These are phyloP conservation scores for Musa balbisiana DNA, from an alignment of 202 grass and related monocot species.

Conservation along the genomic window DNA sequence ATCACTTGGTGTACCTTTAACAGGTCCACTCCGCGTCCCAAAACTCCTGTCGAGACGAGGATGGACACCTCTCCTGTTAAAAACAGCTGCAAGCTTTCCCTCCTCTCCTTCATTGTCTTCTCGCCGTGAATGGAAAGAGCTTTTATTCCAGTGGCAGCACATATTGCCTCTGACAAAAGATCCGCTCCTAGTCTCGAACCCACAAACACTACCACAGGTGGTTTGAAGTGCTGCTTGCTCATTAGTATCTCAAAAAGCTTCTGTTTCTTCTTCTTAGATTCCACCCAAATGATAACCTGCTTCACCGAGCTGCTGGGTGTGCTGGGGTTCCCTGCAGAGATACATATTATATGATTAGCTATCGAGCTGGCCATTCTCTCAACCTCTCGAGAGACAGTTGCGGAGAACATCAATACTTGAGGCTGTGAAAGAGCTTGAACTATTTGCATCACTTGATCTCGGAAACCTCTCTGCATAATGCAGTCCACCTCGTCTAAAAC, in stretches of 20 bases:
- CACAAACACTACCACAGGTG: conserved; percentile 83
- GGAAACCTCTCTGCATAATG: conserved; percentile 32
- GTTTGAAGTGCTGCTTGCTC: conserved; percentile 73
- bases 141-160: conserved; percentile 57
- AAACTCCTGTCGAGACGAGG: conserved; percentile 66
- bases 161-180: conserved; percentile 81
- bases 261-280: conserved; percentile 90
- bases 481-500: conserved; percentile 77
- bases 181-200: conserved; percentile 70
- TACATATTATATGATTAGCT: conserved; percentile 43
- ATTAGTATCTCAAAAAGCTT: conserved; percentile 87
- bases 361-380: conserved; percentile 58
- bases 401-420: conserved; percentile 66
- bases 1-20: conserved; percentile 73
- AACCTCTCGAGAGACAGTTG: conserved; percentile 59
- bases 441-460: conserved; percentile 45
- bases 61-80: conserved; percentile 66
- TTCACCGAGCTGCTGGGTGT: conserved; percentile 72
- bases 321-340: conserved; percentile 58
- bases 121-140: conserved; percentile 84
- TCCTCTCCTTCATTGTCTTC: conserved; percentile 86
- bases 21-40: conserved; percentile 86
- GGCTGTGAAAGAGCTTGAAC: conserved; percentile 39
- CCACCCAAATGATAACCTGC: conserved; percentile 87
- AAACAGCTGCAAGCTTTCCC: conserved; percentile 75